phyloP scores from a whole-genome alignment of 192 early-diverging fungal species.

The Mortierella hygrophila region DNA sequence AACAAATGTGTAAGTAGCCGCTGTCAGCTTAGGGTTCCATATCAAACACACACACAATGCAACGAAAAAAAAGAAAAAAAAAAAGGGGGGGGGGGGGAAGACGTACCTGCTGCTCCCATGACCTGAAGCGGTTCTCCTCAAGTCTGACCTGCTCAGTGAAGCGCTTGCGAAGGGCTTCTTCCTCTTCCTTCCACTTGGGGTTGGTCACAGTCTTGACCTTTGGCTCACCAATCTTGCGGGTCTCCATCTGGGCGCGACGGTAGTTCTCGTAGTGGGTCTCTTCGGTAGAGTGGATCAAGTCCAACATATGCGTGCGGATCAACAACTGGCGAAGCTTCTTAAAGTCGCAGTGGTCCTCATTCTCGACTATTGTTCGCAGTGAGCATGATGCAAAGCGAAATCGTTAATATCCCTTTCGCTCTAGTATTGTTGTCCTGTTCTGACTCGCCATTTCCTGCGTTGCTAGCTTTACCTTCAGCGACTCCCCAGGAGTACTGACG shows the following conservation, averaged over 20 bases:
- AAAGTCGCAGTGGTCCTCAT: conserved; percentile 98
- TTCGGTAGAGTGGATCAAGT: conserved; percentile 94
- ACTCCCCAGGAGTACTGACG: conserved; percentile 99
- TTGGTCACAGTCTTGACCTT: conserved; percentile 83
- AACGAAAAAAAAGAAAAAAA: background rate
- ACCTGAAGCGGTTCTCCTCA: conserved; percentile 97
- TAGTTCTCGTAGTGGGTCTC: conserved; percentile 97
- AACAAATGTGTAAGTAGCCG: background rate
- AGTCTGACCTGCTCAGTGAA: conserved; percentile 98
- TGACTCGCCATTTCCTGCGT: too few species aligned
- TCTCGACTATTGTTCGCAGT: conserved; percentile 77
- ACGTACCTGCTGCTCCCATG: conserved; percentile 91
- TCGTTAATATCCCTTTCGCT: background rate
- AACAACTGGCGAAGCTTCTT: conserved; percentile 96
- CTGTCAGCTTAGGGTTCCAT: background rate
- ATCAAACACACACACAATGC: background rate
- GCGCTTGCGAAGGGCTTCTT: conserved; percentile 91
- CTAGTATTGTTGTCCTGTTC: too few species aligned
- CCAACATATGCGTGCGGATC: conserved; percentile 98
- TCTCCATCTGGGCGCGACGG: conserved; percentile 88
- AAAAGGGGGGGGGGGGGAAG: too few species aligned
- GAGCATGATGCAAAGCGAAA: background rate
- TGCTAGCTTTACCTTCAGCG: conserved; percentile 72
- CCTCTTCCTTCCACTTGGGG: conserved; percentile 97
- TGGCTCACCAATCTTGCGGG: conserved; percentile 89